Base-by-base conservation (phyloP, 768 basidiomycete species). In the Suillus cothurnatus region DNA sequence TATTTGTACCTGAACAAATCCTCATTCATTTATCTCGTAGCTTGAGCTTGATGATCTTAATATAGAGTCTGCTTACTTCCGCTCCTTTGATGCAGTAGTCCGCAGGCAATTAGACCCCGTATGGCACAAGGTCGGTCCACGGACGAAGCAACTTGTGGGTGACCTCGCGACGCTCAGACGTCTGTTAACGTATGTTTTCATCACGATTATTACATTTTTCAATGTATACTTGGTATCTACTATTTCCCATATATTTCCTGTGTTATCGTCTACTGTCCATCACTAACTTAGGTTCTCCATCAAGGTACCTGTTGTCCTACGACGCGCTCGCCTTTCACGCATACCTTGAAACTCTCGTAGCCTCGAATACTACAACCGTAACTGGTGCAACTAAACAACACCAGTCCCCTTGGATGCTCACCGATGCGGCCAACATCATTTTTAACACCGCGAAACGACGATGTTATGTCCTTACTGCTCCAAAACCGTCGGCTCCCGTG, bases 41-140 rank as follows among this genome's bases (percentile, higher is more conserved):
- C 86, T 98, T 26, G 97, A 99, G 61, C 82, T 98, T 19, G 97
- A 99, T 69, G 95, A 97, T 67, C 82, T 99, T 65, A 95, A 86
- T 31, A 85, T 99, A 56, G 93, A 97, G 71, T 95, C 92, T 70
- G 94, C 95, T 0, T 95, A 98, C 71, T 99, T 98, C 76, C 88
- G 88, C 39, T 94, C 92, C 1, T 99, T 99, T 71, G 96, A 98
- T 72, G 79, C 85, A 23, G 84, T 97, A 59, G 95, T 98, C 3
- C 87, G 96, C 4, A 86, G 87, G 38, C 94, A 96, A 71, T 85
- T 99, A 9, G 94, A 97, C 75, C 85, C 95, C 0, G 91, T 97
- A 8, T 99, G 97, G 97, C 95, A 99, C 76, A 94, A 95, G 78
- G 96, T 97, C 32, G 95, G 95, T 0, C 89, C 93, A 1, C 90